Conservation (phyloP, 1,284 basidiomycete genomes). For the Pulveroboletus sp. region DNA sequence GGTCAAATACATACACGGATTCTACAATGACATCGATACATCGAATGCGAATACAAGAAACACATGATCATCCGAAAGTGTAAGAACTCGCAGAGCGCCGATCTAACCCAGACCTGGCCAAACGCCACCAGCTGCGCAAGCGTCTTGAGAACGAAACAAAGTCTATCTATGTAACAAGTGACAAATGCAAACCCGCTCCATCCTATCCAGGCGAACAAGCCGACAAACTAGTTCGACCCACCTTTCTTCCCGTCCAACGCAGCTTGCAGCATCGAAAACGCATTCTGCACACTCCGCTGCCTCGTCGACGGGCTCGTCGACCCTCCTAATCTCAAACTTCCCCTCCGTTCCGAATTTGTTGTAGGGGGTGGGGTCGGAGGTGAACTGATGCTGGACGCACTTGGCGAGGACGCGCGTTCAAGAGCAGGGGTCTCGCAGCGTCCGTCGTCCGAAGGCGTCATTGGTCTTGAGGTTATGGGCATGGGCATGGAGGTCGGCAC, state of each 20-base stretch:
- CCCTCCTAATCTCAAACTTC: constrained; percentile 89
- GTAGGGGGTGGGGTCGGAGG: constrained; percentile 42
- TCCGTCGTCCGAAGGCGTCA: constrained; percentile 46
- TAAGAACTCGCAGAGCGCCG: too few relatives aligned
- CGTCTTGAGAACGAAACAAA: not conserved
- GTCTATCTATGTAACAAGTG: not conserved
- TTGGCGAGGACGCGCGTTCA: constrained; percentile 32
- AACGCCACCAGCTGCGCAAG: not conserved
- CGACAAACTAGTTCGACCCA: constrained; percentile 8
- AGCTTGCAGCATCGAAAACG: constrained; percentile 90
- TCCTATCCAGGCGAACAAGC: not conserved
- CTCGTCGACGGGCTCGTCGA: constrained; percentile 92
- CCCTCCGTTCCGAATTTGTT: constrained; percentile 82
- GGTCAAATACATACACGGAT: too few relatives aligned
- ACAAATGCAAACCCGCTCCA: too few relatives aligned
- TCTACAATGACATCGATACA: too few relatives aligned
- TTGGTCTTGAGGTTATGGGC: constrained; percentile 79
- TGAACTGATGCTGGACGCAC: constrained; percentile 26
- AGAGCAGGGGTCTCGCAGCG: constrained; percentile 39
- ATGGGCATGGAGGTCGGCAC: constrained; percentile 4
- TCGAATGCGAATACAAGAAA: not conserved
- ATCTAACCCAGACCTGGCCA: not conserved
- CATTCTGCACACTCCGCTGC: constrained; percentile 89
- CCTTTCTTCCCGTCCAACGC: constrained; percentile 74
- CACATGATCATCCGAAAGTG: not conserved